These are phyloP conservation scores for Aurifilum marmelostoma DNA, from an alignment of 2,329 filamentous ascomycete genomes.

Conservation along the genomic window DNA sequence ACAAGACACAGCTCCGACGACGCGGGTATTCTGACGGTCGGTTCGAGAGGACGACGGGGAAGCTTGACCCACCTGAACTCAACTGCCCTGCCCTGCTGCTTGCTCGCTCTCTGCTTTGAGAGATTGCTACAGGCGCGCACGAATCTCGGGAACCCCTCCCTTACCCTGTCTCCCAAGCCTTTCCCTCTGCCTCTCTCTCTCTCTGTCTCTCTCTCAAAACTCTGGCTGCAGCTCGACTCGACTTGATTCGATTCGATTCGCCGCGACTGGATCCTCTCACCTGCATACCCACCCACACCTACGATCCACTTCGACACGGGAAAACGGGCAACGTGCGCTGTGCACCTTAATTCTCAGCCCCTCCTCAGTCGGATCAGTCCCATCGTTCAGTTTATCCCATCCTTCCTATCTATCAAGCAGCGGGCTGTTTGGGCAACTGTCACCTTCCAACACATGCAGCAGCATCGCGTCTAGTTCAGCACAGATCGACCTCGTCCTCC, in stretches of 20 bases:
- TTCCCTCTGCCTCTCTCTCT: no score
- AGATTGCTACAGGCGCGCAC: conserved; percentile 20
- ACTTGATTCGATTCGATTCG: neutral
- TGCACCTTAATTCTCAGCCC: neutral
- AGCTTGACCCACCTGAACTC: neutral
- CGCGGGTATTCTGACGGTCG: neutral
- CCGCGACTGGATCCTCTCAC: neutral
- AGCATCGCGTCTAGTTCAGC: neutral
- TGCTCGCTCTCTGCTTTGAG: neutral
- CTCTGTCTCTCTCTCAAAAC: neutral
- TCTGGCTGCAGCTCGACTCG: neutral
- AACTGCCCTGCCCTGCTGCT: neutral
- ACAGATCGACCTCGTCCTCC: neutral
- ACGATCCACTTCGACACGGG: neutral
- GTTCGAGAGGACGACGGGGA: neutral
- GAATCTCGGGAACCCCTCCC: conserved; percentile 17
- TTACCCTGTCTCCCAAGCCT: neutral
- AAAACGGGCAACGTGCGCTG: neutral
- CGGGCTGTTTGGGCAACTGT: neutral
- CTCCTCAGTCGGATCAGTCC: neutral
- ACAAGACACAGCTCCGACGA: neutral
- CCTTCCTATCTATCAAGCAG: neutral
- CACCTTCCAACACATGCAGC: neutral
- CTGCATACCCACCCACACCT: neutral
- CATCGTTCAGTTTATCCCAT: neutral